phyloP scores from a whole-genome alignment of 768 basidiomycete species.

The Leucocoprinus sp. region DNA sequence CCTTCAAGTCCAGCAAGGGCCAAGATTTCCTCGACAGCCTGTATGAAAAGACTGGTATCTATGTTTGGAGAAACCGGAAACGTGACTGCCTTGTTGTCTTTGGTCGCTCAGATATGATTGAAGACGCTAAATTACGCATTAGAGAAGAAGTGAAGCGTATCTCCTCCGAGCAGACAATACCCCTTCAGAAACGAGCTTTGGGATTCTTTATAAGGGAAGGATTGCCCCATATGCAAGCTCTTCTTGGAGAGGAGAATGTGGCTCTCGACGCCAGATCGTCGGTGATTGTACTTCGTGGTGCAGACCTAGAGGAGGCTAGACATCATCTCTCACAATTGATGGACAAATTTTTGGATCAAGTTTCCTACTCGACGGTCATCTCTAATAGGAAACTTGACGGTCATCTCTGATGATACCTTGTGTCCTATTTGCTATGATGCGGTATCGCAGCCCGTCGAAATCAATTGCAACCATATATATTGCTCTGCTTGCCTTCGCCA shows the following conservation, averaged over 20 bases:
- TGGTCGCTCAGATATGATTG: slow-evolving; percentile 31
- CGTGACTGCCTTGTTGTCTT: slow-evolving; percentile 36
- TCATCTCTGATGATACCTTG: slow-evolving; percentile 11
- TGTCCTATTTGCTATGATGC: slow-evolving; percentile 53
- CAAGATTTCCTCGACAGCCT: slow-evolving; percentile 29
- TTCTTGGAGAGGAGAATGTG: slow-evolving; percentile 47
- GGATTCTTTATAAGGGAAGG: slow-evolving; percentile 46
- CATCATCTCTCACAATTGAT: slow-evolving; percentile 38
- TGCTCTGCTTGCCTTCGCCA: slow-evolving; percentile 42
- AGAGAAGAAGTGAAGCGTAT: slow-evolving; percentile 39
- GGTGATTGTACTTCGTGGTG: slow-evolving; percentile 36
- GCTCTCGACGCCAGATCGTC: slow-evolving; percentile 30
- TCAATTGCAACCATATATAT: slow-evolving; percentile 43
- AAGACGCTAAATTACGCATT: slow-evolving; percentile 37
- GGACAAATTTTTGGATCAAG: slow-evolving; percentile 14
- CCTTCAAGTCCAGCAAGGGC: slow-evolving; percentile 23
- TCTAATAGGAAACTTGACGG: background rate
- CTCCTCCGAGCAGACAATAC: slow-evolving; percentile 31
- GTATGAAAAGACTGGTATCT: slow-evolving; percentile 28
- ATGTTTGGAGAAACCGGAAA: slow-evolving; percentile 39
- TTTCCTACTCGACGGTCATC: background rate
- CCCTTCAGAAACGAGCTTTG: slow-evolving; percentile 30
- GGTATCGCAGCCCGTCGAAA: slow-evolving; percentile 29
- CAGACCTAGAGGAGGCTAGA: slow-evolving; percentile 49
- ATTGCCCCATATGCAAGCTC: slow-evolving; percentile 40